A percentile compares a stretch with the other conserved stretches of the same genome.
These are phyloP conservation scores for Betula pendula DNA, from an alignment of 306 rosid species.

Conservation along the genomic window DNA sequence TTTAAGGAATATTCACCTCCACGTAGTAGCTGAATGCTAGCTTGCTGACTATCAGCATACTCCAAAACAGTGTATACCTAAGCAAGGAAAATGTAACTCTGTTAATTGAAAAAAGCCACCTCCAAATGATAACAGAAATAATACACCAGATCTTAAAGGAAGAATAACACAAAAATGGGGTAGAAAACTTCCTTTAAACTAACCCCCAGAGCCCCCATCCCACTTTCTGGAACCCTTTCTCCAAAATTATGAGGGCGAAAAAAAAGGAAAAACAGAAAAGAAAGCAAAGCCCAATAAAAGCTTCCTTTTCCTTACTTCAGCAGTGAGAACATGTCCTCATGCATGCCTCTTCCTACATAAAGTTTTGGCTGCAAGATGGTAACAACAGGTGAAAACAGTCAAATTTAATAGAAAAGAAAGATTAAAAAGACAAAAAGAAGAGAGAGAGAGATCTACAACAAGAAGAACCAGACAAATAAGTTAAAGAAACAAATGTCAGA, in stretches of 20 bases:
- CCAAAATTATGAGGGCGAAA: slow-evolving; percentile 9
- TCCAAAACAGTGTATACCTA: slow-evolving; percentile 95
- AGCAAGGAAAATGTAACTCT: slow-evolving; percentile 30
- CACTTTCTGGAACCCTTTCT: background rate
- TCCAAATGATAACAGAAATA: slow-evolving; percentile 11
- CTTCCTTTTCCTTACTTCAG: slow-evolving; percentile 62
- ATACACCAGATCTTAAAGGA: background rate
- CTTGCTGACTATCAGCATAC: slow-evolving; percentile 89
- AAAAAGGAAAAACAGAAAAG: slow-evolving; percentile 6
- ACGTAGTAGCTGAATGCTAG: slow-evolving; percentile 95
- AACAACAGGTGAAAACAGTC: slow-evolving; percentile 20
- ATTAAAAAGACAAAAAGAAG: slow-evolving; percentile 6
- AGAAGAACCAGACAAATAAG: slow-evolving; percentile 9
- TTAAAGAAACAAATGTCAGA: slow-evolving; percentile 16
- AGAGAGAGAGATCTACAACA: slow-evolving; percentile 15
- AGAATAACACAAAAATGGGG: background rate
- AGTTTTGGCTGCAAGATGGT: slow-evolving; percentile 78
- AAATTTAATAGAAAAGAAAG: background rate
- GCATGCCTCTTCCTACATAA: slow-evolving; percentile 91
- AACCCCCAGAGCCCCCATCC: background rate
- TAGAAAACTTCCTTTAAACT: background rate
- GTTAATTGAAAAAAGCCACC: slow-evolving; percentile 19
- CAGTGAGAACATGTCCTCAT: slow-evolving; percentile 74
- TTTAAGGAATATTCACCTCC: slow-evolving; percentile 58
- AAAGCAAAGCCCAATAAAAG: background rate